Conservation (phyloP, 2,329 filamentous ascomycete species). For the Colletotrichum filicis region DNA sequence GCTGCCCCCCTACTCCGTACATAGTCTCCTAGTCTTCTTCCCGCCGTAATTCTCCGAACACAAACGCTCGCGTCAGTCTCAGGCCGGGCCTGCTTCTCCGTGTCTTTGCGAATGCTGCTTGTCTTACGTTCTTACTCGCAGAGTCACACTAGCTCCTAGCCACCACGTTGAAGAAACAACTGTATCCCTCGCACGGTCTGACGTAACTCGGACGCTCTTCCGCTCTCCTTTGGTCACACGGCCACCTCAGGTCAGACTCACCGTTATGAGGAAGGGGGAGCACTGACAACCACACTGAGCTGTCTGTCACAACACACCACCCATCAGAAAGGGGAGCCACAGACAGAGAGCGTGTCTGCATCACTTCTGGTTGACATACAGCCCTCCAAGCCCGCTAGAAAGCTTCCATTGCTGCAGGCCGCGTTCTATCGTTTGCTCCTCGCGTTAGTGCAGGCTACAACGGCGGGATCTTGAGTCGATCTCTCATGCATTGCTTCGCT, state of each 20-base stretch:
- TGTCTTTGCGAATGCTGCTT: neutral
- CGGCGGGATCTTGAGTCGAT: neutral
- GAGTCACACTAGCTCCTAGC: neutral
- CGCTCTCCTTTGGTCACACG: neutral
- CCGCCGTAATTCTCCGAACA: conserved; percentile 2
- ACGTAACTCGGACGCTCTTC: neutral
- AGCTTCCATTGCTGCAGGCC: conserved; percentile 16
- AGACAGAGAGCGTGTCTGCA: neutral
- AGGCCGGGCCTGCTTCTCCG: neutral
- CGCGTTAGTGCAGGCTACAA: neutral
- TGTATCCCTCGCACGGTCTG: neutral
- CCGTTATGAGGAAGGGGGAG: neutral
- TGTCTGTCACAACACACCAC: neutral
- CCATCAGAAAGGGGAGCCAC: neutral
- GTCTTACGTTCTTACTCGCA: neutral
- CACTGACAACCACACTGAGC: neutral
- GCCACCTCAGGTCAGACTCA: neutral
- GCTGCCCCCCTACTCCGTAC: neutral
- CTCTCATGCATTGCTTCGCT: neutral
- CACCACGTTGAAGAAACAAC: neutral
- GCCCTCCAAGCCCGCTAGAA: conserved; percentile 28
- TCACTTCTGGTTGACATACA: neutral
- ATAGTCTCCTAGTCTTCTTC: neutral
- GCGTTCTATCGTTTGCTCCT: conserved; percentile 12
- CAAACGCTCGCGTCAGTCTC: neutral